These are phyloP conservation scores for Funneliformis mosseae DNA, from an alignment of 192 early-diverging fungal genomes.

Conservation along the genomic window DNA sequence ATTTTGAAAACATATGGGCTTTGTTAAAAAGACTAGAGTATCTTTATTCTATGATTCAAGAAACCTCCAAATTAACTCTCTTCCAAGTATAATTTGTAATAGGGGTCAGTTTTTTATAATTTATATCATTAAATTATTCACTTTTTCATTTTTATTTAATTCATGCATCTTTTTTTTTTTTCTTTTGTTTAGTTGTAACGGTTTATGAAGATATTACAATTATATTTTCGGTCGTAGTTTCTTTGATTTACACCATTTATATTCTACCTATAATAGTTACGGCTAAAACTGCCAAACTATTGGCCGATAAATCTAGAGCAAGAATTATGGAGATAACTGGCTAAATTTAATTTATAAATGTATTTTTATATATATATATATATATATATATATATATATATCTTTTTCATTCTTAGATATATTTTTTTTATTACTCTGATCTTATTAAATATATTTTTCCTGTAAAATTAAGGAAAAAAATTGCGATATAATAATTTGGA, in stretches of 20 bases:
- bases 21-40: not conserved
- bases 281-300: conserved; percentile 4
- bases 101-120: conserved; percentile 12
- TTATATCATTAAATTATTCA: not conserved
- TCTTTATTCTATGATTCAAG: conserved; percentile 23
- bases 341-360: too few relatives aligned
- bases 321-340: conserved; percentile 21
- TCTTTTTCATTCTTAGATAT: not conserved
- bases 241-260: conserved; percentile 32
- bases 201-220: conserved; percentile 31
- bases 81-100: conserved; percentile 32
- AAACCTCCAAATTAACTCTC: conserved; percentile 22
- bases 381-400: not conserved
- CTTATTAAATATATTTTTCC: not conserved
- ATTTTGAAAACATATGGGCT: conserved; percentile 13
- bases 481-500: not conserved
- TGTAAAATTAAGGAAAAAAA: too few relatives aligned
- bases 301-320: conserved; percentile 26
- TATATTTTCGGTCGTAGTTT: conserved; percentile 19
- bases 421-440: not conserved
- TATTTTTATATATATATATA: not conserved
- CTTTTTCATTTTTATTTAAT: not conserved
- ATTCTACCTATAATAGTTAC: conserved; percentile 25
- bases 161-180: not conserved
- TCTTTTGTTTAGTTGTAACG: not conserved